Percentiles rank a stretch among this genome's conserved stretches.
phyloP scores from a whole-genome alignment of 108 stramenopile genomes.

The Skeletonema potamos region DNA sequence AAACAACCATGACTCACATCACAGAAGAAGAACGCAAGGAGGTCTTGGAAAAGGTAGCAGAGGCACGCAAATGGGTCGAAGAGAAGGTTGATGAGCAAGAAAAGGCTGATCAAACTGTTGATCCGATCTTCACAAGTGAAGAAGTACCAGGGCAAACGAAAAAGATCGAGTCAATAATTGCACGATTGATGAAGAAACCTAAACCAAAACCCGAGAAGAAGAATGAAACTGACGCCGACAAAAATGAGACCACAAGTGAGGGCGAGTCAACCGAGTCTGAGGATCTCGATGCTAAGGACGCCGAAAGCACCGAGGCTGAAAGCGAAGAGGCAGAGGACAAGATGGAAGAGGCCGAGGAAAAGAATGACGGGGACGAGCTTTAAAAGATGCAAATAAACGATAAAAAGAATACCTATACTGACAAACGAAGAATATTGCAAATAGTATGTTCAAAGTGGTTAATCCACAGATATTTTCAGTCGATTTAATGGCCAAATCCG shows the following conservation, averaged over 20 bases:
- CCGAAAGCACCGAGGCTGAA: constrained; percentile 8
- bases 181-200: constrained; percentile 77
- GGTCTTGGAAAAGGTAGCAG: constrained; percentile 72
- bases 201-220: constrained; percentile 77
- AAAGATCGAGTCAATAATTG: constrained; percentile 62
- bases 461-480: constrained; percentile 2
- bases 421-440: not conserved
- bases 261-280: constrained; percentile 21
- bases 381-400: constrained; percentile 14
- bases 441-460: not conserved
- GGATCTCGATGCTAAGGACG: constrained; percentile 18
- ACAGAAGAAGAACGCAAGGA: constrained; percentile 91
- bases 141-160: constrained; percentile 82
- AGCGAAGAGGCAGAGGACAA: constrained; percentile 25
- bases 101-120: constrained; percentile 65
- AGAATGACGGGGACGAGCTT: constrained; percentile 42
- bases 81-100: constrained; percentile 78
- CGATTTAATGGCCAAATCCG: constrained; percentile 44
- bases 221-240: constrained; percentile 40
- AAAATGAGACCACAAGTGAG: constrained; percentile 20
- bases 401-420: not conserved
- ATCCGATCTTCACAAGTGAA: constrained; percentile 80
- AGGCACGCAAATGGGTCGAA: constrained; percentile 73
- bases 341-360: constrained; percentile 24
- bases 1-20: constrained; percentile 81